A percentile compares a stretch with the other conserved stretches of the same genome.
phyloP scores from a whole-genome alignment of 257 asterid genomes.

The Fraxinus quadrangulata region DNA sequence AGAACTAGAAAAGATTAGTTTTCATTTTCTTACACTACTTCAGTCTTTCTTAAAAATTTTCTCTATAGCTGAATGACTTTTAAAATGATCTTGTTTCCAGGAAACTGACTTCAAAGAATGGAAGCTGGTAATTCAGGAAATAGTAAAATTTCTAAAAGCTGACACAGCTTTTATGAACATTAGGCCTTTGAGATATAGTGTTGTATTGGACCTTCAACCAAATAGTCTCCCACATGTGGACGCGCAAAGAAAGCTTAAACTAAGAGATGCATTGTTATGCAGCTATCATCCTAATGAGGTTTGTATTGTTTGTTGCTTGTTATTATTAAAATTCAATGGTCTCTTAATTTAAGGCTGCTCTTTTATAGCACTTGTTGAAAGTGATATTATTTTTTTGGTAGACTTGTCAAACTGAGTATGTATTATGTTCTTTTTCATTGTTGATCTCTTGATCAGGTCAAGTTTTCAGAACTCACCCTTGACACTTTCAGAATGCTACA shows the following conservation, averaged over 20 bases:
- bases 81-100: constrained; percentile 57
- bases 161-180: constrained; percentile 93
- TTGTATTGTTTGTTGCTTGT: constrained; percentile 26
- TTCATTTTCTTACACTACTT: background rate
- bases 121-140: constrained; percentile 97
- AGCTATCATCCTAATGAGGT: constrained; percentile 96
- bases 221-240: constrained; percentile 63
- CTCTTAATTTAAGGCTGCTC: background rate
- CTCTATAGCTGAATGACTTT: constrained; percentile 27
- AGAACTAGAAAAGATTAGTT: background rate
- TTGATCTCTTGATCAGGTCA: constrained; percentile 55
- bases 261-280: constrained; percentile 85
- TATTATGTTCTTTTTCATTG: constrained; percentile 29
- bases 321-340: background rate
- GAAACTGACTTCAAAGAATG: constrained; percentile 96
- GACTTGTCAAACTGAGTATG: constrained; percentile 13
- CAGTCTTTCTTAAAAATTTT: background rate
- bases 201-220: constrained; percentile 83
- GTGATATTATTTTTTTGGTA: constrained; percentile 18
- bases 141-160: constrained; percentile 90
- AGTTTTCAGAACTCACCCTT: constrained; percentile 87
- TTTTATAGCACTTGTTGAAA: constrained; percentile 11
- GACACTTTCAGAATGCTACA: constrained; percentile 93
- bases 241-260: constrained; percentile 70
- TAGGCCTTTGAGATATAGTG: constrained; percentile 91